A percentile compares a stretch with the other conserved stretches of the same genome.
Conservation (phyloP, 164 flowering plant species). For the Vitis rupestris region DNA sequence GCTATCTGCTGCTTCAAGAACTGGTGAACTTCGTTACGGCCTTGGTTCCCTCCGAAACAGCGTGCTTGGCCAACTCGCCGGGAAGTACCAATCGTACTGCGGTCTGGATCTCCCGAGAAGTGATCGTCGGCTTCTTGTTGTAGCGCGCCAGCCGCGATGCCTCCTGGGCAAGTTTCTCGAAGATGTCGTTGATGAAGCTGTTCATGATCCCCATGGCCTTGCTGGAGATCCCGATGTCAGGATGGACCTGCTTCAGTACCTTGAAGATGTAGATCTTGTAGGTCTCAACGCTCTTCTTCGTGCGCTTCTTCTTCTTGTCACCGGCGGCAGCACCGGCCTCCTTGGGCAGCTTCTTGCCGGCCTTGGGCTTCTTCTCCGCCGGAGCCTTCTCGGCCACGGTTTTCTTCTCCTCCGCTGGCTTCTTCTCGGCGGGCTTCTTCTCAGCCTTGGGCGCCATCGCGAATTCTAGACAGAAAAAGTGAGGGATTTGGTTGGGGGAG, state of each 20-base stretch:
- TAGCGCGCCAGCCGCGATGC: conserved; percentile 42
- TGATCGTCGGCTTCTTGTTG: conserved; percentile 51
- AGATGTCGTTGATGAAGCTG: conserved; percentile 49
- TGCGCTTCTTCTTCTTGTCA: conserved; percentile 48
- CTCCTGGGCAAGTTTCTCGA: conserved; percentile 48
- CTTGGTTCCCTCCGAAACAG: conserved; percentile 34
- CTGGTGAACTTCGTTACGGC: conserved; percentile 37
- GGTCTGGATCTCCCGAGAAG: conserved; percentile 42
- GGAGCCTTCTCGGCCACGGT: conserved; percentile 35
- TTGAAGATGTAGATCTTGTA: conserved; percentile 60
- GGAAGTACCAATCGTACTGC: conserved; percentile 30
- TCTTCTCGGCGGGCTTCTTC: conserved; percentile 41
- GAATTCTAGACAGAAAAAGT: background rate
- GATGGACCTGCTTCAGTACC: conserved; percentile 47
- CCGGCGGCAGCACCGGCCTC: conserved; percentile 29
- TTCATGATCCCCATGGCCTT: conserved; percentile 56
- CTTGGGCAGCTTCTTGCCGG: conserved; percentile 39
- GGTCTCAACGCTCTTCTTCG: conserved; percentile 48
- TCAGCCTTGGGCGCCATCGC: conserved; percentile 44
- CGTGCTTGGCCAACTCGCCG: conserved; percentile 34
- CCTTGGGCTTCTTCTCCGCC: conserved; percentile 52
- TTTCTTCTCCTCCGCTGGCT: conserved; percentile 42
- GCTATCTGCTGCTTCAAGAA: conserved; percentile 9
- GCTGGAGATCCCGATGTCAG: conserved; percentile 47
- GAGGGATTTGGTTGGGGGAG: background rate